These are phyloP conservation scores for Poterioochromonas sp. DNA, from an alignment of 352 stramenopile genomes.

Conservation along the genomic window DNA sequence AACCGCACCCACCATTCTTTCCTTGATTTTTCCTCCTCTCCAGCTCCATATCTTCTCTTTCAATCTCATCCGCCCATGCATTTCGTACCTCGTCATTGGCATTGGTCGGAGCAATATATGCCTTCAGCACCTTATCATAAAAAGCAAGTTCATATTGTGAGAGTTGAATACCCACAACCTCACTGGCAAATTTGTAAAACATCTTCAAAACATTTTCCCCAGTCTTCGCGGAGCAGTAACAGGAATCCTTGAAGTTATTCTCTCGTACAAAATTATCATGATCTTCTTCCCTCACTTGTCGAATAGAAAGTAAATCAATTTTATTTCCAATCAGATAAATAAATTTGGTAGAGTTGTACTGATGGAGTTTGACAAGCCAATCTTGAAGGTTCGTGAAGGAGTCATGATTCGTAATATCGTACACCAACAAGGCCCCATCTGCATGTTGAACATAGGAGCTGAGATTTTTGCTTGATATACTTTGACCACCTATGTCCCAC, in stretches of 20 bases:
- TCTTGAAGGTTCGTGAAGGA: slow-evolving; percentile 80
- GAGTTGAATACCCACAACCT: slow-evolving; percentile 65
- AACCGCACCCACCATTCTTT: too few species aligned
- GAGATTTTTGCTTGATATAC: slow-evolving; percentile 55
- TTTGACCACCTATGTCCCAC: slow-evolving; percentile 74
- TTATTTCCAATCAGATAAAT: slow-evolving; percentile 76
- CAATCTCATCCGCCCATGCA: slow-evolving; percentile 32
- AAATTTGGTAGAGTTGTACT: slow-evolving; percentile 68
- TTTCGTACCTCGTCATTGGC: slow-evolving; percentile 16
- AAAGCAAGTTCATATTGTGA: slow-evolving; percentile 66
- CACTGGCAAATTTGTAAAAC: slow-evolving; percentile 70
- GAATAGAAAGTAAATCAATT: slow-evolving; percentile 64
- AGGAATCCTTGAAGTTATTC: slow-evolving; percentile 64
- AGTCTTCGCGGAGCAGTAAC: slow-evolving; percentile 76
- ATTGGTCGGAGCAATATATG: slow-evolving; percentile 53
- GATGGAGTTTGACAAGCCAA: slow-evolving; percentile 67
- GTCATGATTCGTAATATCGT: slow-evolving; percentile 83
- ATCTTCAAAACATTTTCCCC: slow-evolving; percentile 66
- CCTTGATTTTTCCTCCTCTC: slow-evolving; percentile 7
- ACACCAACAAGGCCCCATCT: slow-evolving; percentile 69
- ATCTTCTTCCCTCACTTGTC: slow-evolving; percentile 65
- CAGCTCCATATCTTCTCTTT: slow-evolving; percentile 31
- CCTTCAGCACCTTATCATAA: slow-evolving; percentile 65
- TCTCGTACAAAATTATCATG: slow-evolving; percentile 78
- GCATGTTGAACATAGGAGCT: slow-evolving; percentile 77